Evolutionary conservation across 73 alveolate genomes (phyloP), one percentile per base, ranked within the genome.

Genomic region (Stentor roeselii): DNA sequence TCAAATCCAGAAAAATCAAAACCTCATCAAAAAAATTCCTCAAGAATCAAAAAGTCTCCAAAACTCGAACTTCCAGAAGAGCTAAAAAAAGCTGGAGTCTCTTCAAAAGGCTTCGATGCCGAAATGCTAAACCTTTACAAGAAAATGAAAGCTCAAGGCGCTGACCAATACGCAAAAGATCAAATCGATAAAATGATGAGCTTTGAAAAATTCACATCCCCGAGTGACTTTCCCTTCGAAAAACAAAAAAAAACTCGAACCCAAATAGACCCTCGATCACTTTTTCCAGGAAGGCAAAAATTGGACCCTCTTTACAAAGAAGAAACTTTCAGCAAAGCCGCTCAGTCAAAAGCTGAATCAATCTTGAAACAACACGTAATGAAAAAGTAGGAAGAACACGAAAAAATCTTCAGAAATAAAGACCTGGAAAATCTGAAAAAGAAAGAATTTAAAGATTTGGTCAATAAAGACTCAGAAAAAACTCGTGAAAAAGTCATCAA

Each of bases 11-110:
- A n/a, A n/a, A n/a, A n/a, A n/a, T n/a, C n/a, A n/a, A n/a, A n/a
- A n/a, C n/a, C n/a, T n/a, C n/a, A n/a, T n/a, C n/a, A n/a, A n/a
- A n/a, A n/a, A n/a, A n/a, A n/a, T n/a, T n/a, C n/a, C n/a, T n/a
- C n/a, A n/a, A n/a, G n/a, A n/a, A n/a, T n/a, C n/a, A n/a, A n/a
- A n/a, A n/a, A n/a, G n/a, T n/a, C n/a, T n/a, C n/a, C n/a, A n/a
- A 58, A 58, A 58, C 2, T 58, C 35, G 80, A 67, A 32, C 14
- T 67, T 32, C 80, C 80, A 30, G 80, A 67, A 30, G 80, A 67
- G 27, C 37, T 67, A 21, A 67, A 34, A 67, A 67, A 67, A 67
- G 2, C 37, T 21, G 80, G 80, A 0, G 27, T 67, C 0, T 21
- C n/a, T 15, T 27, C 21, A 67, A 67, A 67, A 67, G 37, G 34